Evolutionary conservation across 805 yeast species (phyloP), one percentile per base, ranked within the genome.

Genomic region (Ogataea pini): DNA sequence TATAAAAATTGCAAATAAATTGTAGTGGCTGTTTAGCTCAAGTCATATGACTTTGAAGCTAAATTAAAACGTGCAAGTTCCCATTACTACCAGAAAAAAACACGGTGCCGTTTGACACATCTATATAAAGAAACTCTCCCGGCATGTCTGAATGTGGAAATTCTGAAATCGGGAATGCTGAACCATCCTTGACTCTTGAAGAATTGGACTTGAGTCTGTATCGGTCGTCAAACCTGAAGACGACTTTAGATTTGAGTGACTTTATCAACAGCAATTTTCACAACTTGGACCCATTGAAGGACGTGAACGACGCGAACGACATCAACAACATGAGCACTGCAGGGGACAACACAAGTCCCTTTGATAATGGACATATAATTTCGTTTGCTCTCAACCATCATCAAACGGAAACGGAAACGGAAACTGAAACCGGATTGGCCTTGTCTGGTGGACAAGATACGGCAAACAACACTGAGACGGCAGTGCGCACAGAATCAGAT

Each of bases 201-300:
- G 57, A 55, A 24, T 55, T 55, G 27, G 57, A 55, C 32, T 52
- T 55, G 44, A 47, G 43, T 33, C 20, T 46, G 16, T 47, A 50
- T 22, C 42, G 45, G 17, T 28, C 51, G 7, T 18, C 54, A 9
- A 19, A 20, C n/a, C 14, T 33, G 46, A 10, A 20, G 43, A 10
- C 18, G 33, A 14, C 38, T 39, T 7, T 24, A 6, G 64, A 61
- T 36, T 49, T 61, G 13, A 51, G 63, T 5, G 46, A 54, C 19
- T 61, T 58, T 47, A 50, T 56, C n/a, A 56, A 60, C 54, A 49
- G 56, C 39, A 48, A 55, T 22, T 62, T 62, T 43, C 59, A 51
- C 13, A 63, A 55, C 27, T 50, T 58, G 29, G 63, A 59, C 36
- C 54, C 32, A 14, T 3, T 4, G 22, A 16, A 9, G 13, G 20